phyloP scores from a whole-genome alignment of 768 basidiomycete species.

The Trametes maxima region DNA sequence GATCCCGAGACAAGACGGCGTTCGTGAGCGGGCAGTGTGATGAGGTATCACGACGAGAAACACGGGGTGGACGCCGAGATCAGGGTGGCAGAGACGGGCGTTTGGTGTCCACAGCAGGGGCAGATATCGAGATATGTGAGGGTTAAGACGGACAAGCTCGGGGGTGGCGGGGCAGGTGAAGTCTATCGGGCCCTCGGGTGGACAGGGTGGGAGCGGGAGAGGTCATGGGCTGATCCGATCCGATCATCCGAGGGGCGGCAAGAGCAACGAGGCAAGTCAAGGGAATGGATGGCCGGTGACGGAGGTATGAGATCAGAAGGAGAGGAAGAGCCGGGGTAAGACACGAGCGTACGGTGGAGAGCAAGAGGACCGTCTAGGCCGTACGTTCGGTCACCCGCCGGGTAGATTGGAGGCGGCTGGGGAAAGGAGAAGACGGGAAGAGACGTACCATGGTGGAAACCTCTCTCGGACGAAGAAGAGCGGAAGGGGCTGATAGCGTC shows the following conservation, averaged over 20 bases:
- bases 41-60: conserved; percentile 1
- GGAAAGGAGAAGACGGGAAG: neutral
- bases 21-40: neutral
- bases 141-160: neutral
- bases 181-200: neutral
- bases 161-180: neutral
- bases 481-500: neutral
- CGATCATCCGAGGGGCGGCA: conserved; percentile 9
- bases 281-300: conserved; percentile 1
- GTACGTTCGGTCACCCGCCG: neutral
- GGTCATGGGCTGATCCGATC: conserved; percentile 23
- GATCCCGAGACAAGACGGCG: conserved; percentile 4
- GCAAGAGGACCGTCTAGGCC: neutral
- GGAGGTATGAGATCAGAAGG: conserved; percentile 11
- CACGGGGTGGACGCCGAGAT: neutral
- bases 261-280: conserved; percentile 8
- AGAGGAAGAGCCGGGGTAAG: neutral
- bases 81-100: neutral
- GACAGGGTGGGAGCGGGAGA: neutral
- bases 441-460: conserved; percentile 5
- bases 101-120: neutral
- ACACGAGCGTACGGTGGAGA: conserved; percentile 10
- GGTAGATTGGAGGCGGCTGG: neutral
- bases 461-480: conserved; percentile 5
- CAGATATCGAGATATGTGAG: neutral